These are phyloP conservation scores for Solanum chaucha DNA, from an alignment of 257 asterid genomes.

Conservation along the genomic window DNA sequence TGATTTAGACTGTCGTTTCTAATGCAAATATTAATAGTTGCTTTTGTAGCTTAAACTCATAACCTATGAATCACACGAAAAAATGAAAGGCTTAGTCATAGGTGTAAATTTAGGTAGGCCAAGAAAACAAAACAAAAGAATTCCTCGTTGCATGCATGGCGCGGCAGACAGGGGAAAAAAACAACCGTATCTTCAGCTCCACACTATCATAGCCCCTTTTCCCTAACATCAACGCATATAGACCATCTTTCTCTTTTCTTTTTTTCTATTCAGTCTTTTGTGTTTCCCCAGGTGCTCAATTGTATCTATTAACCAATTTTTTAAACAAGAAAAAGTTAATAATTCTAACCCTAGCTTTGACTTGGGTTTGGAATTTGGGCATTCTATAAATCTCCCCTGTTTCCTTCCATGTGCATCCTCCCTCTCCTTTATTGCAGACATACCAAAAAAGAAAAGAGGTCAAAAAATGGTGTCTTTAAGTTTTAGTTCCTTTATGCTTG, in stretches of 20 bases:
- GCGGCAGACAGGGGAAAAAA: conserved; percentile 41
- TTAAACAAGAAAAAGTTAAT: background rate
- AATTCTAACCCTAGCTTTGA: conserved; percentile 47
- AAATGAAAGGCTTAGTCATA: background rate
- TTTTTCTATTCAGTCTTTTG: conserved; percentile 9
- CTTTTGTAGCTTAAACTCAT: rapidly evolving
- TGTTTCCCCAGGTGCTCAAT: conserved; percentile 24
- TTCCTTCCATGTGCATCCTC: conserved; percentile 3
- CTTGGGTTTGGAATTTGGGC: conserved; percentile 33
- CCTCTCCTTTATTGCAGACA: conserved; percentile 3
- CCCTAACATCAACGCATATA: conserved; percentile 6
- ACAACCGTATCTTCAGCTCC: conserved; percentile 21
- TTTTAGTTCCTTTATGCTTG: conserved; percentile 6
- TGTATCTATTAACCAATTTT: background rate
- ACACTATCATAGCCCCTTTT: conserved; percentile 18
- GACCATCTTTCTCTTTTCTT: conserved; percentile 10
- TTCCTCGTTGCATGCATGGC: conserved; percentile 63
- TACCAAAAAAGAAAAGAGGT: background rate
- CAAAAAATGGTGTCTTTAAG: conserved; percentile 12
- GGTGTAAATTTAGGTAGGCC: background rate
- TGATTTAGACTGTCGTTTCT: background rate
- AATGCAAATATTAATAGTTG: background rate
- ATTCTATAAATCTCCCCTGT: conserved; percentile 13
- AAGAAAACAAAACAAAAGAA: conserved; percentile 11
- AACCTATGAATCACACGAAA: background rate